Conservation (phyloP, 2,329 filamentous ascomycete species). For the Verticillium dahliae region DNA sequence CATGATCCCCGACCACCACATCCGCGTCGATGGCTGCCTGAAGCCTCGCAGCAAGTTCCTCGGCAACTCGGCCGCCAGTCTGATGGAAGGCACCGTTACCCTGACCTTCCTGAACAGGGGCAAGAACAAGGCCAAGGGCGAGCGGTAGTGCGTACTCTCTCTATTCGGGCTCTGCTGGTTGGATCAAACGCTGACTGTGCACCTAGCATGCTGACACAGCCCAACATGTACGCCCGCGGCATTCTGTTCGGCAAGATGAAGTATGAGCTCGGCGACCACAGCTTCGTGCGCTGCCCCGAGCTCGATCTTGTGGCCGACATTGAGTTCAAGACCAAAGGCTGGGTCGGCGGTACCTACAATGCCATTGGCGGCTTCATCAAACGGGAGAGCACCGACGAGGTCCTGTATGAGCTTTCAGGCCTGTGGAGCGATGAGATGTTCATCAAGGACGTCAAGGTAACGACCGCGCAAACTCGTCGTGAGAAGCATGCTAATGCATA, state of each 20-base stretch:
- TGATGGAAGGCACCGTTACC: constrained; percentile 96
- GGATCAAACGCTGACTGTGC: constrained; percentile 8
- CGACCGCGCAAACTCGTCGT: background rate
- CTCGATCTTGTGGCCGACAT: constrained; percentile 81
- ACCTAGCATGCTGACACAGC: constrained; percentile 79
- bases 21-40: constrained; percentile 90
- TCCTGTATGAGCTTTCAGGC: constrained; percentile 85
- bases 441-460: constrained; percentile 73
- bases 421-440: constrained; percentile 94
- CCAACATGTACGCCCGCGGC: constrained; percentile 97
- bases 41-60: constrained; percentile 94
- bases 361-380: constrained; percentile 89
- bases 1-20: constrained; percentile 88
- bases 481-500: background rate
- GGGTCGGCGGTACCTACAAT: constrained; percentile 94
- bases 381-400: constrained; percentile 78
- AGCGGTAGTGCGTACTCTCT: constrained; percentile 71
- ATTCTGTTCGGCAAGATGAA: constrained; percentile 99
- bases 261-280: constrained; percentile 95
- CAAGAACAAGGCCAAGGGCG: constrained; percentile 56
- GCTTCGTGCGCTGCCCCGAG: constrained; percentile 86
- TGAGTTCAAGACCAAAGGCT: constrained; percentile 98
- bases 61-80: constrained; percentile 91
- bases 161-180: background rate
- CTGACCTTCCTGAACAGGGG: constrained; percentile 76